Percentiles rank a stretch among this genome's conserved stretches.
phyloP scores from a whole-genome alignment of 192 early-diverging fungal species.

The Coemansia asiatica region DNA sequence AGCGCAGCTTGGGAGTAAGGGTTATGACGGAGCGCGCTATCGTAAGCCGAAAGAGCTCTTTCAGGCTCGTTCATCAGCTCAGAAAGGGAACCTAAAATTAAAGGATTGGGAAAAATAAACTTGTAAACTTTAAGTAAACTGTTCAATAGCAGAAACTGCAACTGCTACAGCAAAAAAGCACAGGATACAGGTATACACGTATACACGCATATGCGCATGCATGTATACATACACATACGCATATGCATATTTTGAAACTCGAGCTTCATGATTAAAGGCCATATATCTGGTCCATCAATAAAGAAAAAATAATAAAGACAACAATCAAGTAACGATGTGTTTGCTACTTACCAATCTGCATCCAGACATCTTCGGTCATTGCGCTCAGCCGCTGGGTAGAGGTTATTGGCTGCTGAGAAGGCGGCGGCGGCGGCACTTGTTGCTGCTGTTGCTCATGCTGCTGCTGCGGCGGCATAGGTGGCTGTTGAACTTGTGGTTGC shows the following conservation, averaged over 20 bases:
- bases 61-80: slow-evolving; percentile 79
- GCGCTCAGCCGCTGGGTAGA: slow-evolving; percentile 43
- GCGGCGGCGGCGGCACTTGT: slow-evolving; percentile 15
- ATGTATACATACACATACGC: neutral
- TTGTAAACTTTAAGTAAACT: too few species aligned
- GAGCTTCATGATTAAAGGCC: neutral
- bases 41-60: slow-evolving; percentile 82
- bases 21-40: slow-evolving; percentile 88
- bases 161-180: neutral
- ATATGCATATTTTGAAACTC: too few species aligned
- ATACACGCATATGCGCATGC: neutral
- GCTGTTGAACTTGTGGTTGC: slow-evolving; percentile 4
- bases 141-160: too few species aligned
- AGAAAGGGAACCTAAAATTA: slow-evolving; percentile 61
- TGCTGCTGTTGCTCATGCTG: slow-evolving; percentile 18
- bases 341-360: slow-evolving; percentile 47
- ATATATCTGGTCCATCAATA: neutral
- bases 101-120: too few species aligned
- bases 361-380: slow-evolving; percentile 46
- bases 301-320: neutral
- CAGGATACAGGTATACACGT: neutral
- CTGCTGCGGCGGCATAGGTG: slow-evolving; percentile 14
- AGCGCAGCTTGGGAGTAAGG: slow-evolving; percentile 84
- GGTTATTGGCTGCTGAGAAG: slow-evolving; percentile 29
- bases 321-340: neutral